Conservation (phyloP, 2,329 filamentous ascomycete species). For the Bipolaris gigantea region DNA sequence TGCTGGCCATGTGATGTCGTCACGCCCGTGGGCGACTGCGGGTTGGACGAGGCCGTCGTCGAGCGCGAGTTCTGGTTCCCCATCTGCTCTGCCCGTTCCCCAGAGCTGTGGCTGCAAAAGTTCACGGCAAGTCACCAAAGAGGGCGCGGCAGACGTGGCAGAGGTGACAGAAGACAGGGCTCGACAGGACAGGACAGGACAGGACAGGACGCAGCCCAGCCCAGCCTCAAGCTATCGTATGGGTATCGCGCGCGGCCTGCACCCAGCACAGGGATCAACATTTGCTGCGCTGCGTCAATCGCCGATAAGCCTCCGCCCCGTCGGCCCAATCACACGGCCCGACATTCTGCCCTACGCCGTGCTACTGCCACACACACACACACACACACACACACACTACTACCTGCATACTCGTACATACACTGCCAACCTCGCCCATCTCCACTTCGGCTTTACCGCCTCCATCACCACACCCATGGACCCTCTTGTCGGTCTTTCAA, state of each 20-base stretch:
- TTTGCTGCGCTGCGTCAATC: slow-evolving; percentile 21
- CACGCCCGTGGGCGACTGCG: slow-evolving; percentile 29
- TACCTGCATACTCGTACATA: background rate
- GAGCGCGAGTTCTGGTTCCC: slow-evolving; percentile 41
- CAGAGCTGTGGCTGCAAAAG: background rate
- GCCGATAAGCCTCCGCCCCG: slow-evolving; percentile 22
- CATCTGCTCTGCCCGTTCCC: slow-evolving; percentile 23
- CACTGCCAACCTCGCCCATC: slow-evolving; percentile 1
- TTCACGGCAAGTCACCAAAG: too few relatives aligned
- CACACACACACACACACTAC: too few relatives aligned
- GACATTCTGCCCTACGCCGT: background rate
- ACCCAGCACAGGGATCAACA: slow-evolving; percentile 23
- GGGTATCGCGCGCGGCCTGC: slow-evolving; percentile 11
- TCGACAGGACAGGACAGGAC: background rate
- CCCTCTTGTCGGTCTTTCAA: slow-evolving; percentile 31
- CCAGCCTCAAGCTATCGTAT: slow-evolving; percentile 12
- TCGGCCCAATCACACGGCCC: slow-evolving; percentile 19
- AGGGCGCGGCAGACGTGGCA: background rate
- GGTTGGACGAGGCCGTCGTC: slow-evolving; percentile 23
- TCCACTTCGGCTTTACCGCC: background rate
- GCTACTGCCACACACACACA: background rate
- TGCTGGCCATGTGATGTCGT: slow-evolving; percentile 25
- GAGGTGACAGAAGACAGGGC: background rate
- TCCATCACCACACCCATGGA: slow-evolving; percentile 25
- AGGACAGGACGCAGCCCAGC: background rate